Base-by-base conservation (phyloP, 2,329 filamentous ascomycete species). In the Neodidymelliopsis sp. region DNA sequence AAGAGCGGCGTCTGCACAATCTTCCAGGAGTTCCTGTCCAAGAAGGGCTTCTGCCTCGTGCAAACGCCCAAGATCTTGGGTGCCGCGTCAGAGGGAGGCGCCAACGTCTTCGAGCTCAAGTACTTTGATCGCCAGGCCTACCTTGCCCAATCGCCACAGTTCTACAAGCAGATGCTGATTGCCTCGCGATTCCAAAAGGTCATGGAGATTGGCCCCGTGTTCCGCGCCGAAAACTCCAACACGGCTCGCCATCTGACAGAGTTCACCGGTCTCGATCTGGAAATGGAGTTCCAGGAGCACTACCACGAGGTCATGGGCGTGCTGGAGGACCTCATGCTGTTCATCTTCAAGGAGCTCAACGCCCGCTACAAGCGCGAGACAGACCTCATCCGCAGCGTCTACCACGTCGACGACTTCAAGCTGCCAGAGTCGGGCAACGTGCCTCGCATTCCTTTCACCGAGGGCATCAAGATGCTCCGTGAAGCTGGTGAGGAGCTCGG, bases 11-110 rank as follows among this genome's bases (percentile, higher is more conserved):
- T 89, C 28, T 81, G 84, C 53, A 80, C 83, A 53, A 79, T 94
- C 10, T 95, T 95, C 74, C 79, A 82, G 49, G 86, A 91, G 61
- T 97, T 92, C 73, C 86, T 97, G 60, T 81, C 87, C 53, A 80
- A 83, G 57, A 83, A 83, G 51, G 84, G 85, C 43, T 96, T 96
- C 73, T 85, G 87, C 57, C 84, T 90, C 72, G 91, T 97, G 66
- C 90, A 96, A 72, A 89, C 92, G 2, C 91, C 94, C 8, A 93
- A 91, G 72, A 80, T 99, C 31, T 90, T 96, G 45, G 92, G 88
- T 38, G 89, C 93, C 11, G 89, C 94, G 4, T 94, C 91, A 4
- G 94, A 99, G 77, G 93, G 94, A 65, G 94, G 94, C 58, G 86
- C 86, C 60, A 95, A 93, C 70, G 93, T 97, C 29, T 97, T 99